Percentiles rank a stretch among this genome's conserved stretches.
phyloP scores from a whole-genome alignment of 441 rosid species.

The Eruca vesicaria region DNA sequence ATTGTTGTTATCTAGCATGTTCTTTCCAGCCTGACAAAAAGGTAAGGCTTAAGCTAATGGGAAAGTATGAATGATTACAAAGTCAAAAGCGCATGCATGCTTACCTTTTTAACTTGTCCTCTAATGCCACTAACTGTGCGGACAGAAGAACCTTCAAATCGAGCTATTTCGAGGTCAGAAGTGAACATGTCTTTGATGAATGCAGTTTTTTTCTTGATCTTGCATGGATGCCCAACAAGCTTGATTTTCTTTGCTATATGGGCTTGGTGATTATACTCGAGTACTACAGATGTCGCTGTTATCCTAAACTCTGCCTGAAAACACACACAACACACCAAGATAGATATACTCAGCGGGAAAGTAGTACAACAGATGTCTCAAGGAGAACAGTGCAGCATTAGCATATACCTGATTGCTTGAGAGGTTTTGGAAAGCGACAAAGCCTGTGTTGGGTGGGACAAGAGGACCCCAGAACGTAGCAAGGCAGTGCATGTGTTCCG shows the following conservation, averaged over 20 bases:
- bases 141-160: slow-evolving; percentile 75
- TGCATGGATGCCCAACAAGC: slow-evolving; percentile 79
- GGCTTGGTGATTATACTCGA: slow-evolving; percentile 72
- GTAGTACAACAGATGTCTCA: slow-evolving; percentile 12
- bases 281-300: slow-evolving; percentile 66
- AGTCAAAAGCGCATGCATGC: background rate
- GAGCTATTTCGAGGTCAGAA: slow-evolving; percentile 81
- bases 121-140: slow-evolving; percentile 82
- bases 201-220: slow-evolving; percentile 85
- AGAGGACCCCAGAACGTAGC: slow-evolving; percentile 91
- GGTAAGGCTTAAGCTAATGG: too few species aligned
- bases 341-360: slow-evolving; percentile 13
- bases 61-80: too few species aligned
- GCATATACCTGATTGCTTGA: slow-evolving; percentile 78
- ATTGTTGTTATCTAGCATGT: slow-evolving; percentile 63
- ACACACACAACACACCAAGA: slow-evolving; percentile 17
- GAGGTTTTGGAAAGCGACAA: slow-evolving; percentile 73
- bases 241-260: slow-evolving; percentile 69
- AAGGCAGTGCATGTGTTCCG: slow-evolving; percentile 83
- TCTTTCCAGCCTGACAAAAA: slow-evolving; percentile 66
- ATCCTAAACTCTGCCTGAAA: slow-evolving; percentile 70
- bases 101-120: slow-evolving; percentile 83
- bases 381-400: background rate
- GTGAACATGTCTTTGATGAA: slow-evolving; percentile 80
- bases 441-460: slow-evolving; percentile 82